Evolutionary conservation across 257 asterid species (phyloP), one percentile per base, ranked within the genome.

Genomic region (Ajuga chamaepitys): DNA sequence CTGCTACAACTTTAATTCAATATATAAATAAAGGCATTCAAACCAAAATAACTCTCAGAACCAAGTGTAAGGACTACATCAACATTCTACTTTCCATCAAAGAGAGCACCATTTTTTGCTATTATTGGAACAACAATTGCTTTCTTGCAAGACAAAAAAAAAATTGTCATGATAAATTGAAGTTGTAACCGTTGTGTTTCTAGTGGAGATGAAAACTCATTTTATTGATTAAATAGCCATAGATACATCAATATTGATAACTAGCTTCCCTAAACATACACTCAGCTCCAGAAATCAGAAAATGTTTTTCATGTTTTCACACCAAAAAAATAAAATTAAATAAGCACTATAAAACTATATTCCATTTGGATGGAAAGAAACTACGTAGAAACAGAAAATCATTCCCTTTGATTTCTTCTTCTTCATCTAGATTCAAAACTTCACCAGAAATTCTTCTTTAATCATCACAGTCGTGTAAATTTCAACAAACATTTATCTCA

Each of bases 401-500:
- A 14, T 2, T 24, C 5, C 5, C 42, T 41, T 24, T 25, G 8
- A 10, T 25, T 4, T 10, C 25, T 22, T 30, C 0, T 46, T 56
- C 62, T n/a, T n/a, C 21, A 24, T 32, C 32, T 42, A 56, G 34
- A 30, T 30, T 13, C 20, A 44, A 44, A 14, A 16, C 14, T 13
- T 5, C n/a, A 44, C 3, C 24, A 5, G 6, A 1, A 28, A 18
- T 24, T 44, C 66, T 32, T 21, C 51, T 38, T 28, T 21, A 25
- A 44, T 26, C 62, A 50, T 24, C 34, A 12, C n/a, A 66, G 5
- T 42, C 52, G 9, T 40, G 41, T n/a, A 22, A 74, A 17, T 32
- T 69, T 42, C 51, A 57, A 48, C 42, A 70, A 68, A 34, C 26
- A 55, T 28, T 40, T 9, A 54, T 63, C 71, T 11, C 40, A n/a